Base-by-base conservation (phyloP, 768 basidiomycete species). In the Multifurca ochricompacta region DNA sequence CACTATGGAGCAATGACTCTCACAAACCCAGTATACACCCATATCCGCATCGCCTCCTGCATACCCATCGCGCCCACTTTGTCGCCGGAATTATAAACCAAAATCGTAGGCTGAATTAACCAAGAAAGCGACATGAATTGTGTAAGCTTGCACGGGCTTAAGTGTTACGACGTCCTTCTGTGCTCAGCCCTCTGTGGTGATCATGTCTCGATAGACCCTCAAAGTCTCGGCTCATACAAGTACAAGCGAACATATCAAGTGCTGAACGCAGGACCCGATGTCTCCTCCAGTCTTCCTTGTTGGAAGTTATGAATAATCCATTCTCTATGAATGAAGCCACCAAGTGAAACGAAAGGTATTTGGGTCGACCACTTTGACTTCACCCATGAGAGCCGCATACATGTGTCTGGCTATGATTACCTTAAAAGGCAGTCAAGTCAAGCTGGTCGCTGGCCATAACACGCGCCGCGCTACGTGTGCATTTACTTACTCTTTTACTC, bases 251-350 rank as follows among this genome's bases (percentile, higher is more conserved):
- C 62, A 64, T 36, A 57, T 64, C 28, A 36, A 11, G 48, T 47
- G 39, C 62, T 64, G 59, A 64, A 64, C 7, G 63, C 63, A 6
- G 63, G 61, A 9, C 62, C 61, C 63, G 35, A 39, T 64, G 62
- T 4, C 62, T 49, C 42, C 59, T 51, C 63, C 63, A 64, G 13
- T 47, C 49, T 9, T 56, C 57, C 8, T 48, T 48, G 35, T 64
- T 58, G 11, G 59, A 31, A 14, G 47, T 43, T 4, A 58, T 16
- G 21, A 64, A 51, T 30, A 10, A 61, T 59, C 59, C 59, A 64
- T 13, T 40, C 35, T 25, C 55, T 54, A 32, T 37, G 39, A 35
- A 32, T 18, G 8, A 13, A 6, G 23, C 28, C 8, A 35, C 23
- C 4, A 5, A 30, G 1, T 3, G 9, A 23, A 16, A 34, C 9